These are phyloP conservation scores for Ambrosia hybrid DNA, from an alignment of 140 eudicot species.

Conservation along the genomic window DNA sequence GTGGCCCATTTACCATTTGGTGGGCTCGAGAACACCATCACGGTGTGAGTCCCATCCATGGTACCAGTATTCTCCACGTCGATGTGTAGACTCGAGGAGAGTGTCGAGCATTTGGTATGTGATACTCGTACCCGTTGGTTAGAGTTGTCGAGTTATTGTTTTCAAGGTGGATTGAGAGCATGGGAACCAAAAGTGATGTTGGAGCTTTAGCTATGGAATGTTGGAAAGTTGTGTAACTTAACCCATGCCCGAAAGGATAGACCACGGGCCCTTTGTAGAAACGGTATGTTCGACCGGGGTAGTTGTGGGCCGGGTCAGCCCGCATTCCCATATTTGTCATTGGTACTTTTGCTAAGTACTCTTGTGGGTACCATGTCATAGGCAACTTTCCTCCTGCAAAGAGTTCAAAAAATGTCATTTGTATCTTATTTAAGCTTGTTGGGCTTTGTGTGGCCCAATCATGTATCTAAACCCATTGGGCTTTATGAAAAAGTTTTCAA, in stretches of 20 bases:
- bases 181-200: constrained; percentile 41
- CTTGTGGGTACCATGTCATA: constrained; percentile 96
- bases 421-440: neutral
- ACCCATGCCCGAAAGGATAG: constrained; percentile 79
- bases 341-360: constrained; percentile 60
- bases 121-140: constrained; percentile 51
- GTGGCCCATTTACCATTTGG: constrained; percentile 56
- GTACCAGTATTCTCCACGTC: constrained; percentile 75
- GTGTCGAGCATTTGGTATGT: constrained; percentile 59
- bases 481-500: neutral
- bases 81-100: constrained; percentile 47
- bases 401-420: neutral
- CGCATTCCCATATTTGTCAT: constrained; percentile 90
- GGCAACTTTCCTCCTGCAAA: constrained; percentile 84
- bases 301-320: constrained; percentile 76
- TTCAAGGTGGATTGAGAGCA: constrained; percentile 38
- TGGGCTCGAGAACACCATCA: constrained; percentile 69
- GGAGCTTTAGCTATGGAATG: constrained; percentile 67
- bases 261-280: constrained; percentile 87
- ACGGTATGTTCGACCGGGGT: constrained; percentile 96
- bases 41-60: constrained; percentile 80
- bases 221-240: constrained; percentile 73
- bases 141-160: constrained; percentile 41
- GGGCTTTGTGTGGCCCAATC: constrained; percentile 11
- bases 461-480: neutral